A percentile compares a stretch with the other conserved stretches of the same genome.
Conservation (phyloP, 192 early-diverging fungal species). For the Obelidium mucronatum region DNA sequence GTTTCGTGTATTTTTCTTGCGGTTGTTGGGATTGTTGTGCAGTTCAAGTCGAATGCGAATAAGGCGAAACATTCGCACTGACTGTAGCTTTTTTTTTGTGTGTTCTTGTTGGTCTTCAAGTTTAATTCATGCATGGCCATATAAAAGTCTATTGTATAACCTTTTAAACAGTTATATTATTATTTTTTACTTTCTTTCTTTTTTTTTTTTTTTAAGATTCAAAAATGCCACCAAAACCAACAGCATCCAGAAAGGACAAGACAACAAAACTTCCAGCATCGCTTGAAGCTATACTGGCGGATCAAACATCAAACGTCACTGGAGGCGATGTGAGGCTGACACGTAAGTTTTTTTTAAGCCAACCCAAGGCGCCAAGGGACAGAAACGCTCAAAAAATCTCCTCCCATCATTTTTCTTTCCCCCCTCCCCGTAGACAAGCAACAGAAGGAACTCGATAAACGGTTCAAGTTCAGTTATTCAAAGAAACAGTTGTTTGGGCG, state of each 20-base stretch:
- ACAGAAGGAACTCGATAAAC: constrained; percentile 35
- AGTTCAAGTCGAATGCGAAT: constrained; percentile 51
- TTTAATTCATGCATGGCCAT: background rate
- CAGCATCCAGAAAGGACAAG: background rate
- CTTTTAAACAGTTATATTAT: no score
- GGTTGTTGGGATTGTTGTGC: constrained; percentile 65
- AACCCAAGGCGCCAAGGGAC: no score
- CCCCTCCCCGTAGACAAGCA: constrained; percentile 13
- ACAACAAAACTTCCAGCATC: constrained; percentile 7
- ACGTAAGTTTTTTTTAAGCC: background rate
- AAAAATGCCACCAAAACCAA: no score
- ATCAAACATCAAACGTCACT: background rate
- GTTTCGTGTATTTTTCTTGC: background rate
- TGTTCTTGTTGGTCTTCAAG: no score
- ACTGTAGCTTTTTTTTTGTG: no score
- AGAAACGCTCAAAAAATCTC: background rate
- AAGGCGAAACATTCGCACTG: constrained; percentile 5
- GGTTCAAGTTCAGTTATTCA: constrained; percentile 24
- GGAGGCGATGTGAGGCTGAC: background rate
- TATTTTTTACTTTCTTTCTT: no score
- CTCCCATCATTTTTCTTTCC: background rate
- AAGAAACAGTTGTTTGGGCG: constrained; percentile 26
- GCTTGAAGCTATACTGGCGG: background rate
- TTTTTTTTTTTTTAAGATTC: background rate
- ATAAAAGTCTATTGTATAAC: no score